Base-by-base conservation (phyloP, 352 stramenopile species). In the Pythium folliculosum region DNA sequence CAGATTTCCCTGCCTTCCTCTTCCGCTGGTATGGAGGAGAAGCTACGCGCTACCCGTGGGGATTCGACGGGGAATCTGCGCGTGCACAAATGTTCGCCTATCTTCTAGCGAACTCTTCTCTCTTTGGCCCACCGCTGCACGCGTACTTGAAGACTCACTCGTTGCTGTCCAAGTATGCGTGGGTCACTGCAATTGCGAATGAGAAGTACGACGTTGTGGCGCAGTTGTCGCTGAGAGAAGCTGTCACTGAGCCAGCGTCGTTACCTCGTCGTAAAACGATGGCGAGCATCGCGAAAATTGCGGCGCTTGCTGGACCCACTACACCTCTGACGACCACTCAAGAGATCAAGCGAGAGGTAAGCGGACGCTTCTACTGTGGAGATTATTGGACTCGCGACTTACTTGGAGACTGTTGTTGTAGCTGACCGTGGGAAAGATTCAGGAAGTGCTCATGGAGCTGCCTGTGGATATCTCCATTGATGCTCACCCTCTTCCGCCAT, bases 21-120 rank as follows among this genome's bases (percentile, higher is more conserved):
- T 91, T 84, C 56, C 73, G 77, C 30, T 96, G 88, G 88, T 92
- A 91, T 60, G 86, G 82, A 23, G 86, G 86, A 25, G 81, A 94
- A 44, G 74, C 89, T 57, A 65, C 64, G 21, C 65, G 70, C 5
- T 86, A 93, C 55, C 88, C 88, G 37, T 96, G 88, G 88, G 45
- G 69, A 4, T 75, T 75, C 59, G 65, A 73, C 47, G 65, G 65
- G 21, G 59, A 71, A 25, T 61, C 56, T 0, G 64, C 65, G 5
- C 75, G 69, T 25, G 63, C 69, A 22, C 58, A 63, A 47, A 88
- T 92, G 80, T 75, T 87, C 32, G 75, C 83, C 9, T 92, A 87
- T 51, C 60, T 95, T 38, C 65, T 92, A 17, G 70, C 80, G 7
- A 85, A 91, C 66, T 81, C 85, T 47, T 70, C 84, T 21, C 62